phyloP scores from a whole-genome alignment of 108 stramenopile genomes.

The Cyclotella baltica region DNA sequence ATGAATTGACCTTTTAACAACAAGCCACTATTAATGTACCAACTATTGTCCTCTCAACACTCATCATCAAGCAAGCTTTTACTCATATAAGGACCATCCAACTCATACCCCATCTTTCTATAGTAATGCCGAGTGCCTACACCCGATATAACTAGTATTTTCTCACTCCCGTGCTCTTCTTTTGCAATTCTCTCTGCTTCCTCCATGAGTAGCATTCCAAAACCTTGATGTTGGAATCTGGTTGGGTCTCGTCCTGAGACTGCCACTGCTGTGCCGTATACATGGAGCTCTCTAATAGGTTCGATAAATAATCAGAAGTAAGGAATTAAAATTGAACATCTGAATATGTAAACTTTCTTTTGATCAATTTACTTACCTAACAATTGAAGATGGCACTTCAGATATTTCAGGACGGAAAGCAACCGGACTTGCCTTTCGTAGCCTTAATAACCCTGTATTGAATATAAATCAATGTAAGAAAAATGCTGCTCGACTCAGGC shows the following conservation, averaged over 20 bases:
- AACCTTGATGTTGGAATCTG: slow-evolving; percentile 97
- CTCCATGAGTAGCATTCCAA: slow-evolving; percentile 94
- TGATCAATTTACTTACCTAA: slow-evolving; percentile 52
- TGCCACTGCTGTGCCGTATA: slow-evolving; percentile 96
- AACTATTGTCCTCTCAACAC: not conserved
- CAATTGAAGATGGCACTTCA: slow-evolving; percentile 76
- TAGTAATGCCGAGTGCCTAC: slow-evolving; percentile 97
- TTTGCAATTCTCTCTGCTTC: slow-evolving; percentile 95
- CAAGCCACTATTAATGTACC: no score
- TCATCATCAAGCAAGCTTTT: slow-evolving; percentile 36
- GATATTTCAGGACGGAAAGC: slow-evolving; percentile 81
- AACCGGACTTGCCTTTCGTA: slow-evolving; percentile 69
- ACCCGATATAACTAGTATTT: slow-evolving; percentile 94
- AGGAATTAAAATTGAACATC: not conserved
- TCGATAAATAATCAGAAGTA: not conserved
- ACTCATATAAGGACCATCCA: slow-evolving; percentile 93
- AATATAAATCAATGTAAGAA: slow-evolving; percentile 44
- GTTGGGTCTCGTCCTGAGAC: slow-evolving; percentile 88
- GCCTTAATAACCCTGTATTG: slow-evolving; percentile 71
- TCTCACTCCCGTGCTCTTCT: slow-evolving; percentile 91
- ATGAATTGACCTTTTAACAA: no score
- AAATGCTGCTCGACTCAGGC: not conserved
- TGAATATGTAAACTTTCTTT: not conserved
- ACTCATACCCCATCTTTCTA: slow-evolving; percentile 92
- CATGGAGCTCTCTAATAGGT: slow-evolving; percentile 83